Evolutionary conservation across 352 stramenopile species (phyloP).

Genomic region (Phytophthora cajani): DNA sequence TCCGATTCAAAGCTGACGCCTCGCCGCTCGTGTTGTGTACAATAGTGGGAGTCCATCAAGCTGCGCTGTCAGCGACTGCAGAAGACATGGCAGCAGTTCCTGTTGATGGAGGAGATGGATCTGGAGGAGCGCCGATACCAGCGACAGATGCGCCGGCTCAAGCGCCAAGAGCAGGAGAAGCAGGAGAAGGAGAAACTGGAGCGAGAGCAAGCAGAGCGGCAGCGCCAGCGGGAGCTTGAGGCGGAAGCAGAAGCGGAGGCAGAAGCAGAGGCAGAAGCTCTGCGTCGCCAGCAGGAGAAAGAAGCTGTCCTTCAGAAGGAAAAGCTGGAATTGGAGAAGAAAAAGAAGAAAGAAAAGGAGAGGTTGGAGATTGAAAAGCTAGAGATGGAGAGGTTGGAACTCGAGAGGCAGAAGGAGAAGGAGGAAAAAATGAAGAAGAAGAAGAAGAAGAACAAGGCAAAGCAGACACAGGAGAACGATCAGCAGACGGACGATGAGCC

Average conservation of each 20-base stretch:
- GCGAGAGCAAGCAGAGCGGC: constrained; percentile 9
- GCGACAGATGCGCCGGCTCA: constrained; percentile 28
- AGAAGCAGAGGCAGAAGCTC: constrained; percentile 12
- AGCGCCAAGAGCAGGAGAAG: constrained; percentile 31
- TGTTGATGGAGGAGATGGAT: constrained; percentile 60
- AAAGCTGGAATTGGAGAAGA: neutral
- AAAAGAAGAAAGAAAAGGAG: neutral
- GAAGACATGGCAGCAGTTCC: constrained; percentile 63
- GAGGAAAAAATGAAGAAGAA: neutral
- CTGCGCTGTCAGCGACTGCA: constrained; percentile 58
- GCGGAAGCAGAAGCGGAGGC: neutral
- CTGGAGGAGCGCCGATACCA: constrained; percentile 55
- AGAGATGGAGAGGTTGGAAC: neutral
- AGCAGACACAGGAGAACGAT: constrained; percentile 10
- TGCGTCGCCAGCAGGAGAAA: constrained; percentile 21
- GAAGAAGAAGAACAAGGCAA: constrained; percentile 12
- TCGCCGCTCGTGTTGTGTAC: constrained; percentile 2
- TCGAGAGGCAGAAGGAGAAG: neutral
- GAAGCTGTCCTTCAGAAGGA: neutral
- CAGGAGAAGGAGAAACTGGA: neutral
- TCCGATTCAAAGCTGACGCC: constrained; percentile 1
- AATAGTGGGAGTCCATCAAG: constrained; percentile 71
- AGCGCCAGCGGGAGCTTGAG: neutral
- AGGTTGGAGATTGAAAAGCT: constrained; percentile 1
- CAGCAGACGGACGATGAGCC: constrained; percentile 22